Percentiles rank a stretch among this genome's conserved stretches.
Evolutionary conservation across 2,329 filamentous ascomycete genomes (phyloP).

Genomic region (Ceratocystis cubensis): DNA sequence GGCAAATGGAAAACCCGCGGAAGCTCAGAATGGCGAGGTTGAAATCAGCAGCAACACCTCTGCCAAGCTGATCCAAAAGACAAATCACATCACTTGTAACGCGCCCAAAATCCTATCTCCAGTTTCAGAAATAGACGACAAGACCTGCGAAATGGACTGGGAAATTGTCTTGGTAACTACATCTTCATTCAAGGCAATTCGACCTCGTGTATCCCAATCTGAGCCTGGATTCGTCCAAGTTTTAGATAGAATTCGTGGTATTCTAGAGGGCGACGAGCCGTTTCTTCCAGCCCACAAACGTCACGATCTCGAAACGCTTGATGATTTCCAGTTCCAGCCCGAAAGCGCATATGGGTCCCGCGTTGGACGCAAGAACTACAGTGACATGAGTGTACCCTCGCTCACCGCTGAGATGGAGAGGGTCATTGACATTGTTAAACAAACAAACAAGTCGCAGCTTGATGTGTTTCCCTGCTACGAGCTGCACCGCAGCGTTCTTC

Average conservation of each 20-base stretch:
- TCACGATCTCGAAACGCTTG: constrained; percentile 14
- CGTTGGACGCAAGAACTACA: neutral
- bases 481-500: constrained; percentile 11
- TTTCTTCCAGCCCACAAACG: constrained; percentile 15
- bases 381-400: neutral
- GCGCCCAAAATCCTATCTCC: neutral
- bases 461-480: neutral
- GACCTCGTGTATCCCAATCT: constrained; percentile 3
- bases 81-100: neutral
- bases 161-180: constrained; percentile 17
- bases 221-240: constrained; percentile 9
- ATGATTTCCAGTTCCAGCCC: constrained; percentile 17
- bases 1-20: neutral
- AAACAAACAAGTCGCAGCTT: constrained; percentile 13
- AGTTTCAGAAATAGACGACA: neutral
- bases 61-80: neutral
- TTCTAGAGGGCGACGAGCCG: constrained; percentile 15
- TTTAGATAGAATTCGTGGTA: constrained; percentile 17
- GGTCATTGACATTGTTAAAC: constrained; percentile 8
- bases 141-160: constrained; percentile 16
- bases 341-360: constrained; percentile 13
- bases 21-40: neutral
- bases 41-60: neutral
- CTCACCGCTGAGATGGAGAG: constrained; percentile 4
- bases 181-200: constrained; percentile 17